Conservation (phyloP, 2,329 filamentous ascomycete species). For the Septoria linicola region DNA sequence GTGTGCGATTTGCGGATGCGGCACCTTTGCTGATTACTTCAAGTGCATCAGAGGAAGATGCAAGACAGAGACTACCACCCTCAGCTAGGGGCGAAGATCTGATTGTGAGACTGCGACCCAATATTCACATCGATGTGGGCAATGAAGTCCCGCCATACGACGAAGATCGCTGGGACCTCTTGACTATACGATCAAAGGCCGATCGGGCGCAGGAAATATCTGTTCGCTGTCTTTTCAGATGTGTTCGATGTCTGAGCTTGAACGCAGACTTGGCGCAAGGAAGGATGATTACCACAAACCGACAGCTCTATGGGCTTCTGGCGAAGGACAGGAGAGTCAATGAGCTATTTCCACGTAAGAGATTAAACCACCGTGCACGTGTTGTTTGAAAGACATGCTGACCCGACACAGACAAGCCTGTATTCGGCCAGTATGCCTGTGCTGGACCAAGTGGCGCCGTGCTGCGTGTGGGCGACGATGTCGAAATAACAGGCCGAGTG, state of each 20-base stretch:
- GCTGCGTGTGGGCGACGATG: slow-evolving; percentile 36
- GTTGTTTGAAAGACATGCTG: slow-evolving; percentile 1
- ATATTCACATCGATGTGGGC: slow-evolving; percentile 37
- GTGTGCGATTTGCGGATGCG: slow-evolving; percentile 38
- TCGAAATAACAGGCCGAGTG: slow-evolving; percentile 33
- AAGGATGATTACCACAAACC: slow-evolving; percentile 36
- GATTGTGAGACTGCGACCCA: slow-evolving; percentile 37
- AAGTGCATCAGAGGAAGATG: slow-evolving; percentile 38
- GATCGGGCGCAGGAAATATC: slow-evolving; percentile 35
- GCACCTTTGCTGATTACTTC: slow-evolving; percentile 37
- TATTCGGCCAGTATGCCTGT: slow-evolving; percentile 40
- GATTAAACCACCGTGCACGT: too few relatives aligned
- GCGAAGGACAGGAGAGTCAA: slow-evolving; percentile 37
- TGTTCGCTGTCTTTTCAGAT: slow-evolving; percentile 36
- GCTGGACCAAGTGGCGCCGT: slow-evolving; percentile 38
- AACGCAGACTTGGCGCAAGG: slow-evolving; percentile 37
- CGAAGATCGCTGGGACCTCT: slow-evolving; percentile 37
- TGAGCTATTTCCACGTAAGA: slow-evolving; percentile 35
- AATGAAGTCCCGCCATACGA: slow-evolving; percentile 34
- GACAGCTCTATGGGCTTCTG: slow-evolving; percentile 37
- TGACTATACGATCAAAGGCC: slow-evolving; percentile 33
- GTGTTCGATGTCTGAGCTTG: slow-evolving; percentile 35
- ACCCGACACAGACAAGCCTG: slow-evolving; percentile 33
- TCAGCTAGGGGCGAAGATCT: slow-evolving; percentile 34
- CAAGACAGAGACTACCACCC: slow-evolving; percentile 33